Percentiles rank a stretch among this genome's conserved stretches.
Evolutionary conservation across 1,139 yeast species (phyloP).

Genomic region (Blastobotrys arbuscula): DNA sequence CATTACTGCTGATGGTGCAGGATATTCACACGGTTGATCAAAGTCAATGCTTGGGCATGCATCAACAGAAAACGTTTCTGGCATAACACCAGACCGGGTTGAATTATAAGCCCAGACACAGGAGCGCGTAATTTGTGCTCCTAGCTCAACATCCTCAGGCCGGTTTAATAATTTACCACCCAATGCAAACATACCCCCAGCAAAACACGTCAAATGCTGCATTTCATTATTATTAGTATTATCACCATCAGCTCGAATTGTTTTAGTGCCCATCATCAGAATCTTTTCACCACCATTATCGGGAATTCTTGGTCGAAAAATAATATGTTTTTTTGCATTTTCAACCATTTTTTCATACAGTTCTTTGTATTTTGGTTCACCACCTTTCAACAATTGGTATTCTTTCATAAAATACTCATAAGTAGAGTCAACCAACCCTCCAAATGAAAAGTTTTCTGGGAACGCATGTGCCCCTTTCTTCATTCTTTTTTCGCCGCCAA

Average conservation of each 20-base stretch:
- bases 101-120: constrained; percentile 59
- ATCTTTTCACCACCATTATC: constrained; percentile 43
- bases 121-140: constrained; percentile 58
- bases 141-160: constrained; percentile 51
- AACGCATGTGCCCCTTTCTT: constrained; percentile 10
- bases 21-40: background rate
- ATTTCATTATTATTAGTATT: constrained; percentile 22
- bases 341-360: constrained; percentile 37
- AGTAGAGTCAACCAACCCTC: constrained; percentile 63
- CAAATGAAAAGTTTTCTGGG: constrained; percentile 36
- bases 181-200: constrained; percentile 54
- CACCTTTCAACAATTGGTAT: constrained; percentile 47
- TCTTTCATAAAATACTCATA: constrained; percentile 65
- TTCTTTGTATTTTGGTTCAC: constrained; percentile 32
- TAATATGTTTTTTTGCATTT: constrained; percentile 38
- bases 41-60: constrained; percentile 30
- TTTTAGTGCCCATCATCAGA: constrained; percentile 42
- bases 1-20: background rate
- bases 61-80: constrained; percentile 39
- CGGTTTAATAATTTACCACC: constrained; percentile 53
- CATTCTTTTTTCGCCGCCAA: constrained; percentile 7
- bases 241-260: constrained; percentile 20
- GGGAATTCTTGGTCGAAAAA: constrained; percentile 40
- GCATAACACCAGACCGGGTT: constrained; percentile 41
- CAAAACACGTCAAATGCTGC: constrained; percentile 65